phyloP scores from a whole-genome alignment of 2,329 filamentous ascomycete species.

The Trichophyton mentagrophytes region DNA sequence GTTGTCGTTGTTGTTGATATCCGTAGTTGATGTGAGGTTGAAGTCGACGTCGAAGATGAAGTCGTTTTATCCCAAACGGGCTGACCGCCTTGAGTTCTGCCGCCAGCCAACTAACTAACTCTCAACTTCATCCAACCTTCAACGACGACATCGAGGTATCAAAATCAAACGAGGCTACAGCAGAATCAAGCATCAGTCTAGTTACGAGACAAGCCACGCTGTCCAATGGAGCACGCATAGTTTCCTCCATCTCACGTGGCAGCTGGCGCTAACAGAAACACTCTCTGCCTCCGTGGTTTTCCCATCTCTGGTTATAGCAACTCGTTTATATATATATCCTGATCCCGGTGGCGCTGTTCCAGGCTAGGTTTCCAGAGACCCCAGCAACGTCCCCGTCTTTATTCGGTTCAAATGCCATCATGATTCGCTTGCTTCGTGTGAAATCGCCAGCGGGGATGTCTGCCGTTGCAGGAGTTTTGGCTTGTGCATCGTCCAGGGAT shows the following conservation, averaged over 20 bases:
- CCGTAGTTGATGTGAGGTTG: too few species aligned
- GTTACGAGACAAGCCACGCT: background rate
- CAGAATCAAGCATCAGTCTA: background rate
- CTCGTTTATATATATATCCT: background rate
- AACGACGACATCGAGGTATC: background rate
- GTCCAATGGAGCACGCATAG: background rate
- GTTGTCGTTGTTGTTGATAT: background rate
- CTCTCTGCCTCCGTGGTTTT: background rate
- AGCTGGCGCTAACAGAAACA: conserved; percentile 2
- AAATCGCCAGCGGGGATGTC: conserved; percentile 3
- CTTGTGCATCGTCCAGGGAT: conserved; percentile 7
- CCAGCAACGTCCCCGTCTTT: background rate
- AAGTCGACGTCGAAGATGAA: background rate
- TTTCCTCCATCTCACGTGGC: background rate
- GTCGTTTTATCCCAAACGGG: background rate
- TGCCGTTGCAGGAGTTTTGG: conserved; percentile 1
- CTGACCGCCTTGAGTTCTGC: background rate
- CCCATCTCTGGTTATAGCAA: background rate
- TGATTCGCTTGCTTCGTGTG: background rate
- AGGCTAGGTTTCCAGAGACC: background rate
- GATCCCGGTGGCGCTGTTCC: background rate
- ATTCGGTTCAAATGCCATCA: background rate
- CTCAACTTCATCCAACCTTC: background rate
- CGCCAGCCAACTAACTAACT: background rate
- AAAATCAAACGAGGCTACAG: background rate